These are phyloP conservation scores for Rubia occidens DNA, from an alignment of 305 asterid species.

Conservation along the genomic window DNA sequence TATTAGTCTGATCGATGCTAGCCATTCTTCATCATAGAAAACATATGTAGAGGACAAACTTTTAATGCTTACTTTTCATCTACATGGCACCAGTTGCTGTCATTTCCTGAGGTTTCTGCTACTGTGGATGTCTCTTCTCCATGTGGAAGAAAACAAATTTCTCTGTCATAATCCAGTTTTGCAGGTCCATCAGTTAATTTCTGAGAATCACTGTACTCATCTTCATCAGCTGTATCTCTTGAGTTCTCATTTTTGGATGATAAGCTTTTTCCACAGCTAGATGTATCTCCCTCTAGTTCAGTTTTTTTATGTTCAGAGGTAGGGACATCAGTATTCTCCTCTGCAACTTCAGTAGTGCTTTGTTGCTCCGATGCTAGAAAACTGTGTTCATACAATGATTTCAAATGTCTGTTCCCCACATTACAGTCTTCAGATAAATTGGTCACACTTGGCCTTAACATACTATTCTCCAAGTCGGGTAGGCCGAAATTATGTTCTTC, in stretches of 20 bases:
- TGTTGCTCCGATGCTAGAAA: conserved; percentile 15
- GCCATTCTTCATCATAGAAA: background rate
- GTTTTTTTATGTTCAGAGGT: conserved; percentile 14
- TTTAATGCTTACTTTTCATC: conserved; percentile 7
- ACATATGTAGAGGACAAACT: background rate
- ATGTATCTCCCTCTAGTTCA: conserved; percentile 17
- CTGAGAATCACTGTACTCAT: conserved; percentile 12
- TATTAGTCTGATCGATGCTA: background rate
- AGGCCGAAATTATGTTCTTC: conserved; percentile 13
- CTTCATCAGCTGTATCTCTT: conserved; percentile 16
- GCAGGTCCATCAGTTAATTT: conserved; percentile 17
- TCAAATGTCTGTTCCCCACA: conserved; percentile 3
- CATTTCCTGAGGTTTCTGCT: conserved; percentile 14
- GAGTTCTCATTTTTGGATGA: conserved; percentile 21
- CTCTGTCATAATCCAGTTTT: conserved; percentile 11
- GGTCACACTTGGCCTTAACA: conserved; percentile 12
- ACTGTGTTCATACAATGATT: conserved; percentile 14
- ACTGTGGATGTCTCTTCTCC: conserved; percentile 20
- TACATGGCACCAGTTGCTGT: conserved; percentile 13
- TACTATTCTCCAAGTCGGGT: conserved; percentile 12
- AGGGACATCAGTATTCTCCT: conserved; percentile 13
- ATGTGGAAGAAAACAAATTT: conserved; percentile 7
- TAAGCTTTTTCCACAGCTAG: conserved; percentile 20
- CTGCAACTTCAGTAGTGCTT: conserved; percentile 14
- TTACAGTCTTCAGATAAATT: conserved; percentile 12